Evolutionary conservation across 805 yeast genomes (phyloP).

Genomic region (Nakazawaea wyomingensis): DNA sequence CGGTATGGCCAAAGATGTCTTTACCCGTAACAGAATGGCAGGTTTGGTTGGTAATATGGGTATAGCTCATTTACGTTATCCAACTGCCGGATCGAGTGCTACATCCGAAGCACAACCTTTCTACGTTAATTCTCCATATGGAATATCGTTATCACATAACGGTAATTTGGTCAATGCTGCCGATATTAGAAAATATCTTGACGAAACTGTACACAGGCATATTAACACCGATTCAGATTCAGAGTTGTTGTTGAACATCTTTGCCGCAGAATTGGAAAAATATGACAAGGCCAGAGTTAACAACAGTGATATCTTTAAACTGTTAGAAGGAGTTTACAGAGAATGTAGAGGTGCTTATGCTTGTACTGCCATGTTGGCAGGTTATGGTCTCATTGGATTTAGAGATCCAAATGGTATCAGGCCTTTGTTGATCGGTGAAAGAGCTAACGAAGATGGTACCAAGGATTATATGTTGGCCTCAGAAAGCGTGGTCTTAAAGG

Average conservation of each 20-base stretch:
- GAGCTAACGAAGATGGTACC: conserved; percentile 61
- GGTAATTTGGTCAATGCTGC: conserved; percentile 91
- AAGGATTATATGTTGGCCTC: conserved; percentile 92
- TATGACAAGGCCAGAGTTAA: conserved; percentile 92
- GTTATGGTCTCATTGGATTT: conserved; percentile 92
- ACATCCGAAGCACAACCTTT: conserved; percentile 98
- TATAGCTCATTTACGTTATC: conserved; percentile 89
- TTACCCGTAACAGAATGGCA: conserved; percentile 73
- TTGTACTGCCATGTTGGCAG: conserved; percentile 91
- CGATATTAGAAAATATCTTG: conserved; percentile 73
- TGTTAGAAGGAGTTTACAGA: conserved; percentile 76
- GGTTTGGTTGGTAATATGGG: conserved; percentile 93
- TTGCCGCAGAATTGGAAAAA: conserved; percentile 87
- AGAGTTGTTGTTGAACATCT: conserved; percentile 81
- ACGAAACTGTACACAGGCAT: conserved; percentile 92
- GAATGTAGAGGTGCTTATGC: conserved; percentile 96
- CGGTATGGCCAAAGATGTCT: conserved; percentile 98
- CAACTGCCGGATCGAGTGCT: conserved; percentile 95
- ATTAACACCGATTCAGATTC: conserved; percentile 97
- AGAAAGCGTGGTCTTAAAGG: conserved; percentile 90
- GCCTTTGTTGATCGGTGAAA: conserved; percentile 83
- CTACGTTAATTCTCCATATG: conserved; percentile 95
- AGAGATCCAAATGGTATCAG: conserved; percentile 97
- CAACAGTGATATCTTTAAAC: conserved; percentile 81
- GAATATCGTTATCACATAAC: conserved; percentile 84